Percentiles rank a stretch among this genome's conserved stretches.
Evolutionary conservation across 2,329 filamentous ascomycete genomes (phyloP).

Genomic region (Neopestalotiopsis sp.): DNA sequence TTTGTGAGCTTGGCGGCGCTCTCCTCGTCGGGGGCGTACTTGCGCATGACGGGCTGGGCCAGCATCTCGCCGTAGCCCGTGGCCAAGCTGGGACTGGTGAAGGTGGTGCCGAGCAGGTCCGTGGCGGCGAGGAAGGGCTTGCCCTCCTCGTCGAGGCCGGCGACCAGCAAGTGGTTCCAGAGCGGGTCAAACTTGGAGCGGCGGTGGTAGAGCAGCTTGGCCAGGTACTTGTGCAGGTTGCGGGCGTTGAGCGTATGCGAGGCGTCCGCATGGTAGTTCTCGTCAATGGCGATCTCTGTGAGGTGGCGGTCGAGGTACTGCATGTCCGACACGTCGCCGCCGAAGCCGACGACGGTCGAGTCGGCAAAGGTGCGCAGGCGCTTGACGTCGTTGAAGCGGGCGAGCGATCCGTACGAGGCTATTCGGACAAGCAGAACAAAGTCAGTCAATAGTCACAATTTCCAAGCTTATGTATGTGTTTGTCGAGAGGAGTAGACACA

Average conservation of each 20-base stretch:
- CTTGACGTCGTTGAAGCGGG: conserved; percentile 96
- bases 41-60: conserved; percentile 88
- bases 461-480: too few species aligned
- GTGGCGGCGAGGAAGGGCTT: conserved; percentile 90
- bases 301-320: conserved; percentile 96
- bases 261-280: conserved; percentile 72
- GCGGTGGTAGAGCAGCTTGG: conserved; percentile 94
- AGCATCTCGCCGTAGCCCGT: conserved; percentile 94
- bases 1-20: conserved; percentile 72
- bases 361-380: conserved; percentile 89
- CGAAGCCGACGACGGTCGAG: conserved; percentile 86
- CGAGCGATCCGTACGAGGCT: conserved; percentile 97
- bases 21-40: conserved; percentile 82
- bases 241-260: conserved; percentile 76
- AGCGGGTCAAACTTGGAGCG: conserved; percentile 95
- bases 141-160: conserved; percentile 78
- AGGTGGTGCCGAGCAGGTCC: conserved; percentile 92
- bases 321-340: conserved; percentile 98
- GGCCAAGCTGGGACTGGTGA: conserved; percentile 83
- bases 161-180: conserved; percentile 95
- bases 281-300: conserved; percentile 82
- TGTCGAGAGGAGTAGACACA: neutral
- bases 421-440: conserved; percentile 17
- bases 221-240: conserved; percentile 95
- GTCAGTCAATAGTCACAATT: neutral